Percentiles rank a stretch among this genome's conserved stretches.
phyloP scores from a whole-genome alignment of 2,329 filamentous ascomycete species.

The Cladosporium sp. region DNA sequence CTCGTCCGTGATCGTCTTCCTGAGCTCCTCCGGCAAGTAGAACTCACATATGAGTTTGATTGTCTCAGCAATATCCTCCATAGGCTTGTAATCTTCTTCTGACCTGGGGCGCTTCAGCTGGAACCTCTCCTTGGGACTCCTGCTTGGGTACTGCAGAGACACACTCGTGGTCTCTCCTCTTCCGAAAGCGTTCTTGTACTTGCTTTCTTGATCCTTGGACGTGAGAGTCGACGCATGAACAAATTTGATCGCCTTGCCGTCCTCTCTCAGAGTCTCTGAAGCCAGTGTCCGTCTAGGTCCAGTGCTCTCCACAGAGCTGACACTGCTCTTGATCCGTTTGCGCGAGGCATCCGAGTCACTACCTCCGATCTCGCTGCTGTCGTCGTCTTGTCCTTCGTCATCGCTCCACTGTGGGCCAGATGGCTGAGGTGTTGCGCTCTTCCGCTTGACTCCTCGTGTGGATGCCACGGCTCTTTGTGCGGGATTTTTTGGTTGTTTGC shows the following conservation, averaged over 20 bases:
- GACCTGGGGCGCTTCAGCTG: conserved; percentile 69
- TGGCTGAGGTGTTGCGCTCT: conserved; percentile 38
- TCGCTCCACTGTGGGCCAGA: conserved; percentile 32
- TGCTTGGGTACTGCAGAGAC: conserved; percentile 81
- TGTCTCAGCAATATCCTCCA: conserved; percentile 62
- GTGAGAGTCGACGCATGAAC: conserved; percentile 47
- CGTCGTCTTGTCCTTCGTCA: conserved; percentile 33
- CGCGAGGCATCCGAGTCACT: conserved; percentile 38
- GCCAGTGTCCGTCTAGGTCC: conserved; percentile 28
- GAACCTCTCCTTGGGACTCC: conserved; percentile 52
- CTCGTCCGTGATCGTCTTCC: conserved; percentile 30
- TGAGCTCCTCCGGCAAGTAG: conserved; percentile 72
- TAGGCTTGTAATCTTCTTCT: conserved; percentile 63
- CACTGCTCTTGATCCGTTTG: conserved; percentile 39
- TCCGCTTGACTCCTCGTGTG: conserved; percentile 36
- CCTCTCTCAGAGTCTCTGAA: conserved; percentile 21
- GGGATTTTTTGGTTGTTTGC: conserved; percentile 14
- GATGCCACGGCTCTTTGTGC: conserved; percentile 22
- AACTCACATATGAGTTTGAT: conserved; percentile 64
- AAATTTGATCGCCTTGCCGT: conserved; percentile 34
- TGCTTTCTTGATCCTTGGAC: conserved; percentile 40
- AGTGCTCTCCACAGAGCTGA: conserved; percentile 34
- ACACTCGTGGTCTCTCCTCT: conserved; percentile 43
- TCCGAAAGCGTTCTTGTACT: conserved; percentile 54
- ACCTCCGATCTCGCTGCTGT: conserved; percentile 32